Base-by-base conservation (phyloP, 2,329 filamentous ascomycete genomes). In the Teratosphaeria destructans region DNA sequence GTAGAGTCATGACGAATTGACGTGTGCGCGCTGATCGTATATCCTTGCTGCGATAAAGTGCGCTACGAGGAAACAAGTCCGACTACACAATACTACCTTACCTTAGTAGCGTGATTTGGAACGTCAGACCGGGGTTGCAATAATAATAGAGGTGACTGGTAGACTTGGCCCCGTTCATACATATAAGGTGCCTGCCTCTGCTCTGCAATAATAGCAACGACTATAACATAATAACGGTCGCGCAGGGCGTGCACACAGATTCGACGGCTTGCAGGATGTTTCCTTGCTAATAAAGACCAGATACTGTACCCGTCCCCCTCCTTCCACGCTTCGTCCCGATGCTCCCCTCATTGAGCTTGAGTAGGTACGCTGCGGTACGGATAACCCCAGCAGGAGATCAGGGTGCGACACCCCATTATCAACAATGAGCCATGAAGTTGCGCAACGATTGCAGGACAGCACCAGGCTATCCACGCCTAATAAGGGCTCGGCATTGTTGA, bases 391-490 rank as follows among this genome's bases (percentile, higher is more conserved):
- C 43, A 49, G 43, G 43, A 23, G 19, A 19, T 19, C n/a, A 49
- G 43, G 43, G 43, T 49, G n/a, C 16, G 5, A 23, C 43, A n/a
- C 23, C 43, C 43, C 43, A 23, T n/a, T 49, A 23, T n/a, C 43
- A 19, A 59, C 32, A n/a, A 59, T 58, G 54, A 57, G 57, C 54
- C 57, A 61, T 57, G 57, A 54, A 32, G 43, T 49, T 19, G 43
- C 43, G 19, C 43, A 23, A 49, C 43, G n/a, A 16, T 23, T 5
- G 43, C 43, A 19, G 43, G 43, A 49, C 43, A 19, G n/a, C n/a
- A 49, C 8, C 43, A 49, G 43, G 19, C 43, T 23, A 23, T 10
- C 43, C 43, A 49, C 43, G 43, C 43, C 43, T 7, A 49, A n/a
- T 23, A 49, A 35, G 35, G 52, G 52, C 5, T 52, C 23, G 34